These are phyloP conservation scores for Schoenoplectus tabernaemontani DNA, from an alignment of 202 grass and related monocot species.

Conservation along the genomic window DNA sequence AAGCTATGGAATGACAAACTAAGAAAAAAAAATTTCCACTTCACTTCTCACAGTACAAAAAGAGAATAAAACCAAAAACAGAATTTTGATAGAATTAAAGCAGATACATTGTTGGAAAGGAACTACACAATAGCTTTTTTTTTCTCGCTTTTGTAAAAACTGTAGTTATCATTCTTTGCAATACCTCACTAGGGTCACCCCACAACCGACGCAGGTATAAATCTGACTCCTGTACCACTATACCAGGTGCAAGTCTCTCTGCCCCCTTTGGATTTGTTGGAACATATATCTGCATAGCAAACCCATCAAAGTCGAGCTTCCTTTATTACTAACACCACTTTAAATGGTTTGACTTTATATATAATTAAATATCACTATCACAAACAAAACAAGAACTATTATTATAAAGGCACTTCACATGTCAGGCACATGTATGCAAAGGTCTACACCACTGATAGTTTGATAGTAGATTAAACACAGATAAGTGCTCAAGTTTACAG, in stretches of 20 bases:
- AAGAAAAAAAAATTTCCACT: not conserved
- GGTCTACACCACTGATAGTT: not conserved
- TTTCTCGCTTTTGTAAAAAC: not conserved
- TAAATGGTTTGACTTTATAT: not conserved
- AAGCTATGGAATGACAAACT: not conserved
- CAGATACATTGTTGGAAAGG: not conserved
- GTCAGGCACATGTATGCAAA: not conserved
- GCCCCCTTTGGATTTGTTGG: slow-evolving; percentile 66
- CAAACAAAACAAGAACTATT: not conserved
- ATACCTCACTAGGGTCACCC: slow-evolving; percentile 72
- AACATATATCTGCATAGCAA: slow-evolving; percentile 29
- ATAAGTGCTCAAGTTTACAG: not conserved
- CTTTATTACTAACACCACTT: not conserved
- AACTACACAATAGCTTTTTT: not conserved
- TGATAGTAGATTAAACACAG: not conserved
- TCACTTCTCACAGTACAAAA: not conserved
- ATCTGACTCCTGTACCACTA: slow-evolving; percentile 57
- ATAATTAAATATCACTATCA: not conserved
- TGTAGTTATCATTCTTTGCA: not conserved
- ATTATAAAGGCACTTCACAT: not conserved
- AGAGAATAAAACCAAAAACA: not conserved
- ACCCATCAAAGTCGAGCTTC: not conserved
- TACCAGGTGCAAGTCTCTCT: slow-evolving; percentile 58
- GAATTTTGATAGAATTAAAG: not conserved
- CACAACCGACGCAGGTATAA: slow-evolving; percentile 61